Conservation (phyloP, 2,329 filamentous ascomycete genomes). For the Verruconis gallopava region DNA sequence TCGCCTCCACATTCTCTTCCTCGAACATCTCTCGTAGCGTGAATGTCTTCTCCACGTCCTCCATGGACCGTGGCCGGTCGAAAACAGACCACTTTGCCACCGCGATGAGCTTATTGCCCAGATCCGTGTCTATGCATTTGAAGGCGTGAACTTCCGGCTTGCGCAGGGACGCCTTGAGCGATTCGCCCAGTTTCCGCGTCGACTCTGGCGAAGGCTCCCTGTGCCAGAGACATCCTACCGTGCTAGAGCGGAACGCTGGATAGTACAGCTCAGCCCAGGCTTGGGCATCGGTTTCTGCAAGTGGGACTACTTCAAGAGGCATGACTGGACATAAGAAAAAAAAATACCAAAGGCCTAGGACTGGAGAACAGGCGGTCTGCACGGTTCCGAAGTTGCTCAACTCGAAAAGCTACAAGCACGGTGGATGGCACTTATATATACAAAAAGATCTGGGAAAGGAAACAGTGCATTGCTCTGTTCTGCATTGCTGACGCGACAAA, state of each 20-base stretch:
- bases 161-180: not conserved
- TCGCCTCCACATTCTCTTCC: slow-evolving; percentile 15
- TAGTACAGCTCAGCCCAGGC: slow-evolving; percentile 19
- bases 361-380: too few species aligned
- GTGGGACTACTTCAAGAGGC: slow-evolving; percentile 22
- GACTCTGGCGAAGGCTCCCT: slow-evolving; percentile 16
- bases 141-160: slow-evolving; percentile 7
- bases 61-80: slow-evolving; percentile 19
- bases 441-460: too few species aligned
- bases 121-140: slow-evolving; percentile 21
- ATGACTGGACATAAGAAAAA: too few species aligned
- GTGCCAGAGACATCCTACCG: slow-evolving; percentile 11
- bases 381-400: too few species aligned
- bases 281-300: slow-evolving; percentile 18
- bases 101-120: slow-evolving; percentile 20
- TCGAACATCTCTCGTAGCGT: slow-evolving; percentile 17
- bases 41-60: slow-evolving; percentile 18
- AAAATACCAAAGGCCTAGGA: too few species aligned
- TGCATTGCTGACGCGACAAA: too few species aligned
- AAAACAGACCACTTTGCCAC: slow-evolving; percentile 26
- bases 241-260: slow-evolving; percentile 16
- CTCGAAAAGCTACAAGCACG: too few species aligned
- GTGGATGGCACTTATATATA: too few species aligned
- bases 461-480: too few species aligned
- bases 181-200: slow-evolving; percentile 7